These are phyloP conservation scores for Rhodotorula sp. DNA, from an alignment of 1,284 basidiomycete species.

Conservation along the genomic window DNA sequence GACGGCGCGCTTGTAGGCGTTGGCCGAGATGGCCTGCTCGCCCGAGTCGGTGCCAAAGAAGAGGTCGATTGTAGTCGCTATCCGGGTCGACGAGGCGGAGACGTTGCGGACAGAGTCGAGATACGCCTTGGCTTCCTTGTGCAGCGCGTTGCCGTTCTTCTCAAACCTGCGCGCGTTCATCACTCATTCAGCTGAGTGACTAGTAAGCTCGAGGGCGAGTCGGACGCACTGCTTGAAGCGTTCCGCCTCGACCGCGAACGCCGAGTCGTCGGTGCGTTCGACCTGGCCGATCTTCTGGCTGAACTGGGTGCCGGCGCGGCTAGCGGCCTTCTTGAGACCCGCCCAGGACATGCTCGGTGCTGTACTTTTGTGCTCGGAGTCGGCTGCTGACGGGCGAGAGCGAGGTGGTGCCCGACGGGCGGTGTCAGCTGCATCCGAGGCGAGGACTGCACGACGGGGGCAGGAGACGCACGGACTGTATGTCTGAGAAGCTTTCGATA, in stretches of 20 bases:
- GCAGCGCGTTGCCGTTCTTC: conserved; percentile 86
- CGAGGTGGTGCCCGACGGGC: background rate
- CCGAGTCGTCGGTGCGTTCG: conserved; percentile 89
- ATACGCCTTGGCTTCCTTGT: conserved; percentile 94
- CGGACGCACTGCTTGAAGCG: conserved; percentile 79
- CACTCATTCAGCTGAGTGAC: background rate
- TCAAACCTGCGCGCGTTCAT: conserved; percentile 65
- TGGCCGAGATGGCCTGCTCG: conserved; percentile 88
- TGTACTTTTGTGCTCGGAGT: background rate
- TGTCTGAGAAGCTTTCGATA: too few species aligned
- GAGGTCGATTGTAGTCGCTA: conserved; percentile 89
- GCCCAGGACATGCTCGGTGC: conserved; percentile 8
- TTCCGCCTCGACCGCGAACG: conserved; percentile 88
- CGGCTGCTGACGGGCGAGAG: background rate
- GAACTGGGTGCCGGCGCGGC: conserved; percentile 72
- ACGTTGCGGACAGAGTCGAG: conserved; percentile 88
- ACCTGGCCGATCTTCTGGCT: conserved; percentile 65
- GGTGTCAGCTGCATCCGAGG: background rate
- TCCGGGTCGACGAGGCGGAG: conserved; percentile 78
- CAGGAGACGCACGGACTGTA: too few species aligned
- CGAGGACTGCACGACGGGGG: too few species aligned
- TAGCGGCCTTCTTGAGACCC: conserved; percentile 34
- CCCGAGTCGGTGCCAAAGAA: conserved; percentile 69
- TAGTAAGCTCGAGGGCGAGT: background rate
- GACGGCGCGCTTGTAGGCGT: conserved; percentile 92